Percentiles rank a stretch among this genome's conserved stretches.
phyloP scores from a whole-genome alignment of 2,329 filamentous ascomycete species.

The Ophidiomyces ophidiicola region DNA sequence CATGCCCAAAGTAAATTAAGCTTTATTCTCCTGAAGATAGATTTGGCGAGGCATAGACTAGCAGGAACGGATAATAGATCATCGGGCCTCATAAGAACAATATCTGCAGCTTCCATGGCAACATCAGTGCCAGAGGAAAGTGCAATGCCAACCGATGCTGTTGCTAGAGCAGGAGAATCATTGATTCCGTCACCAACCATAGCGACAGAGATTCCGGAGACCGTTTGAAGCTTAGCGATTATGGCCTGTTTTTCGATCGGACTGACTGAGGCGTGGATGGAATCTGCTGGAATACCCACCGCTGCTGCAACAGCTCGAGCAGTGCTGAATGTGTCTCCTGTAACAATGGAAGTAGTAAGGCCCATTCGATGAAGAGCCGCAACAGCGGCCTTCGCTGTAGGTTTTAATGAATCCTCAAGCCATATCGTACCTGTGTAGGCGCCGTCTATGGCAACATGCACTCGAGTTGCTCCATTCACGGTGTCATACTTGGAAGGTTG shows the following conservation, averaged over 20 bases:
- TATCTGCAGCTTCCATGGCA: conserved; percentile 90
- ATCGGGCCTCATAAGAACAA: conserved; percentile 88
- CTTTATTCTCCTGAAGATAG: conserved; percentile 87
- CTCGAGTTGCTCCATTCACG: conserved; percentile 66
- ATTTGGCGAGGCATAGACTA: conserved; percentile 64
- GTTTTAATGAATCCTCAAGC: conserved; percentile 83
- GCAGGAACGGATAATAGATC: conserved; percentile 89
- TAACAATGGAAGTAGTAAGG: conserved; percentile 81
- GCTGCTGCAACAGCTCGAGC: conserved; percentile 70
- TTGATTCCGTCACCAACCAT: conserved; percentile 99
- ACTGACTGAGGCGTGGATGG: conserved; percentile 77
- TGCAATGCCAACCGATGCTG: conserved; percentile 84
- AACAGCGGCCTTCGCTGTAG: conserved; percentile 68
- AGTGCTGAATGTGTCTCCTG: conserved; percentile 76
- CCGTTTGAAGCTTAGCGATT: conserved; percentile 62
- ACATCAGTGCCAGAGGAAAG: conserved; percentile 90
- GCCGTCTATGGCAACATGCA: conserved; percentile 79
- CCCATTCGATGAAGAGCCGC: conserved; percentile 72
- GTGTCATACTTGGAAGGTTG: conserved; percentile 26
- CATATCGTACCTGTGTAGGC: conserved; percentile 70
- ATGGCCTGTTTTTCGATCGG: conserved; percentile 86
- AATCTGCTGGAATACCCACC: conserved; percentile 63
- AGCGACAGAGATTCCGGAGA: conserved; percentile 63
- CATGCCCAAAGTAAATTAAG: conserved; percentile 88
- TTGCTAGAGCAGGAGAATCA: conserved; percentile 87